These are phyloP conservation scores for Cardamine occulta DNA, from an alignment of 345 rosid species.

Conservation along the genomic window DNA sequence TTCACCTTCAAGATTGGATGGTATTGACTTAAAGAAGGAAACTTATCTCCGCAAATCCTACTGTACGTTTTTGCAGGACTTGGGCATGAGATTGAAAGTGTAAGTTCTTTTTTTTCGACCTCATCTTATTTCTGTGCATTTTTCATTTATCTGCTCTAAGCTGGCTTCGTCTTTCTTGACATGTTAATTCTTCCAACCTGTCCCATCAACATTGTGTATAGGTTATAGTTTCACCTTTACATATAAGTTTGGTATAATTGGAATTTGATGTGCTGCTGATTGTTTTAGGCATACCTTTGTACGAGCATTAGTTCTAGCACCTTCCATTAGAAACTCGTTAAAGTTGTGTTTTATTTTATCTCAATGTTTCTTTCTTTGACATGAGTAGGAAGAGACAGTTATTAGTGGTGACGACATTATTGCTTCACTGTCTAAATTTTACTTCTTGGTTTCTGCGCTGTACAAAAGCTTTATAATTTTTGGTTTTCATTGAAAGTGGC, in stretches of 20 bases:
- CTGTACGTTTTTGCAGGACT: conserved; percentile 93
- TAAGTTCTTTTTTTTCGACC: conserved; percentile 45
- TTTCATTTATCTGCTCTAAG: not conserved
- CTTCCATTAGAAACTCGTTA: not conserved
- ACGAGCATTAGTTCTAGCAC: not conserved
- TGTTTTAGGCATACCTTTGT: conserved; percentile 14
- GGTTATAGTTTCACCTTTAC: conserved; percentile 1
- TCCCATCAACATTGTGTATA: not conserved
- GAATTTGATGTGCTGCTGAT: conserved; percentile 14
- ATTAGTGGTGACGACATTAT: conserved; percentile 9
- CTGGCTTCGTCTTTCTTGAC: conserved; percentile 11
- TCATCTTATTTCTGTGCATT: conserved; percentile 1
- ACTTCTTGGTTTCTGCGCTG: conserved; percentile 23
- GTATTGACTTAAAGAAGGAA: conserved; percentile 95
- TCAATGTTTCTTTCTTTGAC: conserved; percentile 3
- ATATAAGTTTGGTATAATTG: not conserved
- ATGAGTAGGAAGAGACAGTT: conserved; percentile 1
- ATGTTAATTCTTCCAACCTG: not conserved
- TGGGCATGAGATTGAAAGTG: conserved; percentile 99
- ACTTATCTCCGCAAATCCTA: conserved; percentile 91
- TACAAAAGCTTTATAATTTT: conserved; percentile 15
- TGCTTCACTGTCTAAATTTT: conserved; percentile 10
- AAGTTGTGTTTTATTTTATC: conserved; percentile 4
- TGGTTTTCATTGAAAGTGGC: conserved; percentile 22
- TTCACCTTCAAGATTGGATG: conserved; percentile 89